phyloP scores from a whole-genome alignment of 1,284 basidiomycete species.

The Ceratobasidium sp. region DNA sequence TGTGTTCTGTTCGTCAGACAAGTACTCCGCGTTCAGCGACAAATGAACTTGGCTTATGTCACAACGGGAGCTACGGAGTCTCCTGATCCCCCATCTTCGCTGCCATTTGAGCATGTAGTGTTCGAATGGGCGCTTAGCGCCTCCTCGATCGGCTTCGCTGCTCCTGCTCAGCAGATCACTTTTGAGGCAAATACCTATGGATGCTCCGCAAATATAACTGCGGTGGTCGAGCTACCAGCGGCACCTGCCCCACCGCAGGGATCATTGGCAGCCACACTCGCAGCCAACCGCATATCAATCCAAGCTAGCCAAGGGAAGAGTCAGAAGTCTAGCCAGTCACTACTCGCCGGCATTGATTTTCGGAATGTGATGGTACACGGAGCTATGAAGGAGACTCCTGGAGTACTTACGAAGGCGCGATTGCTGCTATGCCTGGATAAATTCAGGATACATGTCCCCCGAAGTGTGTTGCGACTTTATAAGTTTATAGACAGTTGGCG shows the following conservation, averaged over 20 bases:
- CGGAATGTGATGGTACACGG: slow-evolving; percentile 19
- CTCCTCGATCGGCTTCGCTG: slow-evolving; percentile 18
- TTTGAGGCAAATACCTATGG: slow-evolving; percentile 34
- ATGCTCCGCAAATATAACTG: slow-evolving; percentile 1
- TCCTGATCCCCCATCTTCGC: neutral
- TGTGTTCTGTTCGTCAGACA: slow-evolving; percentile 69
- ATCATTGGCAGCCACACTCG: slow-evolving; percentile 8
- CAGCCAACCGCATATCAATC: neutral
- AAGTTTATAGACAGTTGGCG: slow-evolving; percentile 80
- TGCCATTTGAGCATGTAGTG: slow-evolving; percentile 21
- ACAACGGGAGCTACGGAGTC: neutral
- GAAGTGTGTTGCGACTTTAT: slow-evolving; percentile 78
- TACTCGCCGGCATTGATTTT: slow-evolving; percentile 25
- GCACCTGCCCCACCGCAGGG: slow-evolving; percentile 10
- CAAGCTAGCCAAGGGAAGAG: slow-evolving; percentile 22
- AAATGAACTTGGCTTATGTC: neutral
- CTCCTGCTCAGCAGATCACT: slow-evolving; percentile 40
- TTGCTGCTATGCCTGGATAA: slow-evolving; percentile 20
- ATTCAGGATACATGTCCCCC: slow-evolving; percentile 59
- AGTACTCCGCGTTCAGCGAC: slow-evolving; percentile 56
- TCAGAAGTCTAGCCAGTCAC: slow-evolving; percentile 4
- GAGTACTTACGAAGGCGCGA: neutral
- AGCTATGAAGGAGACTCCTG: slow-evolving; percentile 16
- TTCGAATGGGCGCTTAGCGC: slow-evolving; percentile 26
- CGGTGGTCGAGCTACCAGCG: neutral